Evolutionary conservation across 257 asterid genomes (phyloP).

Genomic region (Salvia miltiorrhiza): DNA sequence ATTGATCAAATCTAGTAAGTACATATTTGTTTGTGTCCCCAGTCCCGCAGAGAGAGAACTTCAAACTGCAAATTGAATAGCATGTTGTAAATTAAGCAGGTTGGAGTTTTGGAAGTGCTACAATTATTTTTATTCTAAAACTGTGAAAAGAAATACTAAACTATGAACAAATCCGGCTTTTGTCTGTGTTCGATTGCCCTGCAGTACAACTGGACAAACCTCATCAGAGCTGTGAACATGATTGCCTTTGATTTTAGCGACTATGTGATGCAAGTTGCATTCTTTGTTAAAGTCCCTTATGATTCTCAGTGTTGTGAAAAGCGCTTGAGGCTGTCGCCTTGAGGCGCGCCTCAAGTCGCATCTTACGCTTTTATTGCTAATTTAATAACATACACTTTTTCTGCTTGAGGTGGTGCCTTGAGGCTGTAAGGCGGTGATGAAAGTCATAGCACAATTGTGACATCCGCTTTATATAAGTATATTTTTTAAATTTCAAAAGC

Average conservation of each 20-base stretch:
- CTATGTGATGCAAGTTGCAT: not conserved
- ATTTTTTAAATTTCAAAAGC: too few species aligned
- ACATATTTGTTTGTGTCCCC: not conserved
- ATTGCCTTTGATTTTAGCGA: not conserved
- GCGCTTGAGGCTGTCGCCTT: too few species aligned
- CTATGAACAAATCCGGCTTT: not conserved
- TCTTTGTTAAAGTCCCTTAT: not conserved
- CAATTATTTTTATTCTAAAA: not conserved
- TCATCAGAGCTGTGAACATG: not conserved
- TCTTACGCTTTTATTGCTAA: too few species aligned
- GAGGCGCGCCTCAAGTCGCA: too few species aligned
- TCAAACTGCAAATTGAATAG: not conserved
- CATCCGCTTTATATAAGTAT: too few species aligned
- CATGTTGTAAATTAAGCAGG: not conserved
- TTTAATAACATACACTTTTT: too few species aligned
- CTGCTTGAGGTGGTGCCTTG: too few species aligned
- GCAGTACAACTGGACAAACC: too few species aligned
- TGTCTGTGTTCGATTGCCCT: not conserved
- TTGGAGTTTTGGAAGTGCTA: conserved; percentile 1
- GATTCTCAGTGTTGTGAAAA: too few species aligned
- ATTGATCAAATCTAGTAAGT: not conserved
- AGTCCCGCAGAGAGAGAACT: not conserved
- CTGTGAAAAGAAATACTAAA: not conserved
- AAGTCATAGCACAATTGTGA: too few species aligned
- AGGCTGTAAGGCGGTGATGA: too few species aligned